Percentiles rank a stretch among this genome's conserved stretches.
These are phyloP conservation scores for Rhododendron vialii DNA, from an alignment of 148 eudicot genomes.

Conservation along the genomic window DNA sequence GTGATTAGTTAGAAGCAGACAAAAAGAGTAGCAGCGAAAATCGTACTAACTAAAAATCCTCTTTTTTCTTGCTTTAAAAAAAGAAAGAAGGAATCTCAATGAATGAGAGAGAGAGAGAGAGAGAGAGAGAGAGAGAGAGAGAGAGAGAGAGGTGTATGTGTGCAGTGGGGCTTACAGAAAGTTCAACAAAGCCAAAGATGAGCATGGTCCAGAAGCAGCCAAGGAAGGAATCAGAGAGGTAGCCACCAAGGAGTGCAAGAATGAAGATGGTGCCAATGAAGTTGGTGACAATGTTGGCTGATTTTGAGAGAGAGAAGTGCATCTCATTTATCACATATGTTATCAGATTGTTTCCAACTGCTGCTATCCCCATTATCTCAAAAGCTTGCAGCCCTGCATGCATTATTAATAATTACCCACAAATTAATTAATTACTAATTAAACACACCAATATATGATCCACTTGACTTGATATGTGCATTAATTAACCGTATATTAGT, in stretches of 20 bases:
- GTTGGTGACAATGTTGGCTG: conserved; percentile 92
- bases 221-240: conserved; percentile 87
- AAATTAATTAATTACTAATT: background rate
- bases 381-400: conserved; percentile 72
- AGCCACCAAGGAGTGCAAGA: conserved; percentile 84
- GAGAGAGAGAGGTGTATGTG: background rate
- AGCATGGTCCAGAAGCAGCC: conserved; percentile 99
- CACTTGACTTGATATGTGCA: background rate
- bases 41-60: background rate
- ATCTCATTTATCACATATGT: conserved; percentile 92
- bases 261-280: conserved; percentile 87
- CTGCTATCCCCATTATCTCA: conserved; percentile 98
- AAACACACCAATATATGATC: background rate
- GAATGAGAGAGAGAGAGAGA: background rate
- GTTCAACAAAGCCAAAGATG: conserved; percentile 88
- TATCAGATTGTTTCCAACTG: conserved; percentile 93
- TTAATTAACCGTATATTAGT: too few species aligned
- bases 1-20: conserved; percentile 5
- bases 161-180: conserved; percentile 53
- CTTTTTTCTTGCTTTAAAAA: background rate
- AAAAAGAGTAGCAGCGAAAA: background rate
- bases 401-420: background rate
- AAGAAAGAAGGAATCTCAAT: background rate
- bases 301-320: conserved; percentile 78
- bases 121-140: background rate